These are phyloP conservation scores for Fusarium sp. DNA, from an alignment of 2,329 filamentous ascomycete genomes.

Conservation along the genomic window DNA sequence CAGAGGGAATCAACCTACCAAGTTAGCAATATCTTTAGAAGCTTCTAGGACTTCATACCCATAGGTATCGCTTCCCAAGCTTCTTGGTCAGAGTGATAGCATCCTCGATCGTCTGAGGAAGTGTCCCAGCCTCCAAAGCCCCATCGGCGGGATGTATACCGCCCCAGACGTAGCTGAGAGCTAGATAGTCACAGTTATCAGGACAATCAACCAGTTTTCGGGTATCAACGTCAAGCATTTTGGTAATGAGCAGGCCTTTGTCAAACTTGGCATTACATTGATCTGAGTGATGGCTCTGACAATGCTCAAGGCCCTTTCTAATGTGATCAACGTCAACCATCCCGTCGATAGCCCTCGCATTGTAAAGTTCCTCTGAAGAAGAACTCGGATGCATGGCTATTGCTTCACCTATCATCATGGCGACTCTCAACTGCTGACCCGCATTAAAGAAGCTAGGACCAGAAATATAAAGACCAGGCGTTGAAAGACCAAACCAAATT, in stretches of 20 bases:
- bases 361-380: neutral
- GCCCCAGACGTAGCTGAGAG: neutral
- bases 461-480: neutral
- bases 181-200: neutral
- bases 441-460: neutral
- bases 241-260: neutral
- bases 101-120: neutral
- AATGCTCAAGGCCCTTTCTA: neutral
- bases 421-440: neutral
- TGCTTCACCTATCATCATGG: neutral
- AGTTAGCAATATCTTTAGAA: fast-evolving
- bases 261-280: neutral
- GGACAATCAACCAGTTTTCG: neutral
- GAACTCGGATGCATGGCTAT: neutral
- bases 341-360: neutral
- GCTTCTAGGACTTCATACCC: fast-evolving
- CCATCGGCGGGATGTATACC: neutral
- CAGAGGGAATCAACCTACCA: neutral
- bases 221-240: neutral
- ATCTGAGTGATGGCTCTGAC: neutral
- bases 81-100: neutral
- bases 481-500: neutral
- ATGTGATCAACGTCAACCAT: neutral
- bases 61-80: neutral
- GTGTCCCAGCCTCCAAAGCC: neutral